Conservation (phyloP, 2,329 filamentous ascomycete genomes). For the Periconia sp. region DNA sequence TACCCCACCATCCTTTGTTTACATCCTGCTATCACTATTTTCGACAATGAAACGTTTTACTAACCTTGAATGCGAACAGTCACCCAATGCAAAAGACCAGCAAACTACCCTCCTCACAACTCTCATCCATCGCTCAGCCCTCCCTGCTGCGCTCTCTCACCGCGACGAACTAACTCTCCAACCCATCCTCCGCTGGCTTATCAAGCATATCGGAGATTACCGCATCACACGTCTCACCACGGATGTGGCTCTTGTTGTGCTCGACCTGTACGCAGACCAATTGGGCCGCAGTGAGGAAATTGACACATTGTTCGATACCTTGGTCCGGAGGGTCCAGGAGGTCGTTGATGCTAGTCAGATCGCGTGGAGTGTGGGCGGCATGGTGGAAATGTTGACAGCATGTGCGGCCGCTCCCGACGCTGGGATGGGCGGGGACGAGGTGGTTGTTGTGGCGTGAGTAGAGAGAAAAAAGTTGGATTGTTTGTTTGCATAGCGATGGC, state of each 20-base stretch:
- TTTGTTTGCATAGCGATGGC: constrained; percentile 42
- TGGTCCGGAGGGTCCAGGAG: constrained; percentile 70
- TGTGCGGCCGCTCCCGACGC: constrained; percentile 48
- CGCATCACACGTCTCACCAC: constrained; percentile 79
- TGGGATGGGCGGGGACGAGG: constrained; percentile 13
- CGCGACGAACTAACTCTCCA: constrained; percentile 80
- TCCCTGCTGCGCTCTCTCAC: constrained; percentile 76
- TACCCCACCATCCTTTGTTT: not conserved
- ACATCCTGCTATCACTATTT: not conserved
- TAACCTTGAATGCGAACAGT: not conserved
- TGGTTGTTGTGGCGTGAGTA: constrained; percentile 1
- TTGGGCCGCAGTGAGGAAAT: constrained; percentile 73
- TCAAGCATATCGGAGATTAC: constrained; percentile 78
- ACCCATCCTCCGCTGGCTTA: constrained; percentile 82
- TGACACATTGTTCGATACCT: constrained; percentile 66
- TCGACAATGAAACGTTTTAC: not conserved
- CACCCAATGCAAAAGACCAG: constrained; percentile 24
- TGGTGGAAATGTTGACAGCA: constrained; percentile 77
- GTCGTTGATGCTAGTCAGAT: constrained; percentile 84
- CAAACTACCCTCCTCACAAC: constrained; percentile 78
- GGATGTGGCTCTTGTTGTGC: constrained; percentile 77
- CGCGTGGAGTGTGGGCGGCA: constrained; percentile 79
- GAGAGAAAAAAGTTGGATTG: constrained; percentile 4
- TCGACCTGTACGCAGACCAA: constrained; percentile 86
- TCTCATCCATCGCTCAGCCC: constrained; percentile 82